Evolutionary conservation across 2,329 filamentous ascomycete species (phyloP).

Genomic region (Pseudocercospora fijiensis): DNA sequence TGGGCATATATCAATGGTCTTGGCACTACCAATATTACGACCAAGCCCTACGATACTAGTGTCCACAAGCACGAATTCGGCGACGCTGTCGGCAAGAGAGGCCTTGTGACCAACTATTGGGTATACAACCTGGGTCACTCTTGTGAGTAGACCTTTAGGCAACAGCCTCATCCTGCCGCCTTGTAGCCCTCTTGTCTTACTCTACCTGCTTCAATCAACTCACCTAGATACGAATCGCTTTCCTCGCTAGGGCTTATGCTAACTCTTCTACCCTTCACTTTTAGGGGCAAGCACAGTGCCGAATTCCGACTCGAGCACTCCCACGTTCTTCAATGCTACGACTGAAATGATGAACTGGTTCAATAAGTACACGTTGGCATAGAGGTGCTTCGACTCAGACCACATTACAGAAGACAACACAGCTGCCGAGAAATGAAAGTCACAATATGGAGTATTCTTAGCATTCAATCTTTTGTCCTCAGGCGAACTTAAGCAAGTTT

Average conservation of each 20-base stretch:
- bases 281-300: conserved; percentile 37
- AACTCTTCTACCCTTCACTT: too few species aligned
- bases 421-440: not conserved
- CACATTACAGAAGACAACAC: not conserved
- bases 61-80: conserved; percentile 30
- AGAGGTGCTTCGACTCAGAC: not conserved
- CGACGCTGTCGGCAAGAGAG: conserved; percentile 33
- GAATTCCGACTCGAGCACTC: conserved; percentile 14
- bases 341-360: conserved; percentile 29
- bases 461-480: not conserved
- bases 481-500: not conserved
- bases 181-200: too few species aligned
- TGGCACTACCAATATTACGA: conserved; percentile 28
- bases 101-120: conserved; percentile 40
- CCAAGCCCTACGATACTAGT: conserved; percentile 27
- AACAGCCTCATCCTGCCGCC: too few species aligned
- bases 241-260: too few species aligned
- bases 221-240: too few species aligned
- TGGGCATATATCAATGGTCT: conserved; percentile 41
- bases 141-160: too few species aligned
- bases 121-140: conserved; percentile 41
- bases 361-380: conserved; percentile 21
- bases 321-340: conserved; percentile 28
- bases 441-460: not conserved
- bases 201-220: too few species aligned